Conservation (phyloP, 2,329 filamentous ascomycete genomes). For the Chrysoporthe deuterocubensis region DNA sequence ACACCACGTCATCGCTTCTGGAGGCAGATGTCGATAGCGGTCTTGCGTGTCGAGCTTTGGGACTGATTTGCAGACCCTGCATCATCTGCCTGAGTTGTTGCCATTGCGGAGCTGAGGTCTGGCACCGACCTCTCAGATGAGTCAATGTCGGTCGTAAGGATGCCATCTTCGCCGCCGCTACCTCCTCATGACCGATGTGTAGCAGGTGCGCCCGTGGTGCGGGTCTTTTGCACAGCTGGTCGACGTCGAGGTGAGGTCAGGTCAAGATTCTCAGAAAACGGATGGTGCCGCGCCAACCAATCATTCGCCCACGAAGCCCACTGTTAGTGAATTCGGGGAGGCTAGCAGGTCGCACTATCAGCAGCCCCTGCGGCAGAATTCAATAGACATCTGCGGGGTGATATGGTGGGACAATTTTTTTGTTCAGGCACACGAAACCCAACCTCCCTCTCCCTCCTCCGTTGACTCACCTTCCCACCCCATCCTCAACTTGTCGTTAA, state of each 20-base stretch:
- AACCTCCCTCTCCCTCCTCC: constrained; percentile 16
- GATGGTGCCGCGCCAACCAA: not conserved
- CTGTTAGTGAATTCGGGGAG: not conserved
- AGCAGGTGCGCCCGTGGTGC: constrained; percentile 16
- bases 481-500: constrained; percentile 30
- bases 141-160: constrained; percentile 27
- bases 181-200: constrained; percentile 28
- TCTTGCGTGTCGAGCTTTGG: constrained; percentile 20
- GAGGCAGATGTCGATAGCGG: constrained; percentile 22
- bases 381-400: constrained; percentile 7
- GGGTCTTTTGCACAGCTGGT: constrained; percentile 11
- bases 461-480: constrained; percentile 32
- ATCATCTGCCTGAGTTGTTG: constrained; percentile 27
- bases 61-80: constrained; percentile 25
- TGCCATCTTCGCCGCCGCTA: constrained; percentile 26
- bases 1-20: constrained; percentile 4
- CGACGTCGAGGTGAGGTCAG: constrained; percentile 12
- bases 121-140: constrained; percentile 26
- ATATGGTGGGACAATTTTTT: constrained; percentile 15
- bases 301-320: constrained; percentile 1
- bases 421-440: constrained; percentile 18
- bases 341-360: not conserved
- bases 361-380: constrained; percentile 1
- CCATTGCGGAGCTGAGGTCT: constrained; percentile 29
- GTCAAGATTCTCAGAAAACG: constrained; percentile 8